These are phyloP conservation scores for Arthrobotrys iridis DNA, from an alignment of 2,329 filamentous ascomycete species.

Conservation along the genomic window DNA sequence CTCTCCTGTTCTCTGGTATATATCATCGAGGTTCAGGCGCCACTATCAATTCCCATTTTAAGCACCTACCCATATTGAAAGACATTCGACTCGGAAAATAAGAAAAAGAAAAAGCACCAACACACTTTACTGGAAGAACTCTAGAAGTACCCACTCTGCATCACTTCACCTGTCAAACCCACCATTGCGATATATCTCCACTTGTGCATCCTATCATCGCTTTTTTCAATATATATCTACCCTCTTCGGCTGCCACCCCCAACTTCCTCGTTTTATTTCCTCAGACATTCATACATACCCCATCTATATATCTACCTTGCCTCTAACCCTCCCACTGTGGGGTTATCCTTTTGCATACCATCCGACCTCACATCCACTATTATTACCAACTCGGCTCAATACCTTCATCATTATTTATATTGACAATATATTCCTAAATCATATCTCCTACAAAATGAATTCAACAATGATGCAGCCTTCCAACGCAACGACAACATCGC, in stretches of 20 bases:
- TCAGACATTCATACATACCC: conserved; percentile 54
- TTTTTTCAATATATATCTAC: conserved; percentile 54
- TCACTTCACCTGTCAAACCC: conserved; percentile 53
- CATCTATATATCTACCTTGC: conserved; percentile 37
- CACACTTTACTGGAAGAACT: conserved; percentile 41
- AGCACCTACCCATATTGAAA: conserved; percentile 55
- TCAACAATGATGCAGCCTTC: conserved; percentile 57
- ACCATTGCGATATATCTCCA: conserved; percentile 44
- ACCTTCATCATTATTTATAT: conserved; percentile 31
- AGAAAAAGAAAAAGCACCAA: conserved; percentile 49
- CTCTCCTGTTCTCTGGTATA: conserved; percentile 54
- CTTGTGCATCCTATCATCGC: conserved; percentile 43
- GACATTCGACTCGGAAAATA: conserved; percentile 52
- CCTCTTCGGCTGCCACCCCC: conserved; percentile 32
- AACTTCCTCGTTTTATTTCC: conserved; percentile 41
- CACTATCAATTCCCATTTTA: conserved; percentile 55
- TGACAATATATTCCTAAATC: conserved; percentile 47
- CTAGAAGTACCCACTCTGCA: conserved; percentile 52
- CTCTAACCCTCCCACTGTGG: conserved; percentile 27
- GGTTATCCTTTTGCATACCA: conserved; percentile 39
- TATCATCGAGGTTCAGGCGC: conserved; percentile 54
- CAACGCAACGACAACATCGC: conserved; percentile 55
- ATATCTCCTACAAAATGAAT: conserved; percentile 55
- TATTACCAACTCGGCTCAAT: conserved; percentile 26
- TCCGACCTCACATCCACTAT: conserved; percentile 43